Conservation (phyloP, 2,329 filamentous ascomycete species). For the Pezicula rhizophila region DNA sequence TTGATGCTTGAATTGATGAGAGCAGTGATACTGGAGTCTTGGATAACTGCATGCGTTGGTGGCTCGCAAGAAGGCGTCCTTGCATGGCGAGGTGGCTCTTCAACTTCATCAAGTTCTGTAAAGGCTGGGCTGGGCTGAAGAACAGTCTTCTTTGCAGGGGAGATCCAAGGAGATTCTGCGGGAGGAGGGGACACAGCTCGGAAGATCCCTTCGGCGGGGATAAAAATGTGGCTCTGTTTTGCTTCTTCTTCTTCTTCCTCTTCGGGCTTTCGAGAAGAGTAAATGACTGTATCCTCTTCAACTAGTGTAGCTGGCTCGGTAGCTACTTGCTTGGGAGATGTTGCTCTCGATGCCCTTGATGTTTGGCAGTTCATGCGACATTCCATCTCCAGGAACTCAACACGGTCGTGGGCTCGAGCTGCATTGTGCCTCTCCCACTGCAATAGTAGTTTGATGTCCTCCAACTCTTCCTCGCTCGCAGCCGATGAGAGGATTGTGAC, state of each 20-base stretch:
- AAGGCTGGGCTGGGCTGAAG: constrained; percentile 1
- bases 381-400: constrained; percentile 72
- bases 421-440: constrained; percentile 49
- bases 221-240: constrained; percentile 49
- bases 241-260: constrained; percentile 22
- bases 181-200: constrained; percentile 43
- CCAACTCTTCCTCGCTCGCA: constrained; percentile 39
- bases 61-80: constrained; percentile 58
- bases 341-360: constrained; percentile 33
- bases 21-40: constrained; percentile 24
- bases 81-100: constrained; percentile 33
- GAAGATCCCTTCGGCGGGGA: constrained; percentile 58
- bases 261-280: neutral
- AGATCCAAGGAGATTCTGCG: constrained; percentile 21
- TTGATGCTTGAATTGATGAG: too few species aligned
- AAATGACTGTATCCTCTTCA: neutral
- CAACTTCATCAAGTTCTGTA: constrained; percentile 6
- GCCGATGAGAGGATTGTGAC: constrained; percentile 49
- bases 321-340: neutral
- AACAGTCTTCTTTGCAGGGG: constrained; percentile 13
- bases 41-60: constrained; percentile 49
- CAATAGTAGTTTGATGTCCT: constrained; percentile 37
- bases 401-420: constrained; percentile 62
- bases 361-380: constrained; percentile 63
- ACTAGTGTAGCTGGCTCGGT: neutral